phyloP scores from a whole-genome alignment of 805 yeast species.

The Metschnikowia borealis region DNA sequence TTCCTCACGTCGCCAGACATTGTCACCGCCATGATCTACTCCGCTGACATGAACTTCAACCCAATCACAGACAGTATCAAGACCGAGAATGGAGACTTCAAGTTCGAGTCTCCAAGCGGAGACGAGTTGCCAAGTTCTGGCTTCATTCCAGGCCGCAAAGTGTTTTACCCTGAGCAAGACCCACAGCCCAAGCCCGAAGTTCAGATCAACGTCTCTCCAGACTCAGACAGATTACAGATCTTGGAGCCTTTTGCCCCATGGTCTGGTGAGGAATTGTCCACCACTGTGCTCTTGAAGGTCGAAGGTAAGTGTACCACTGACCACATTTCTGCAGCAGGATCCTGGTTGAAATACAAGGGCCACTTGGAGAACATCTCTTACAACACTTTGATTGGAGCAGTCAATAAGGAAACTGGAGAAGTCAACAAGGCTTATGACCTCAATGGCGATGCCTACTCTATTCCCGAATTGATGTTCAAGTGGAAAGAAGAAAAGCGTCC shows the following conservation, averaged over 20 bases:
- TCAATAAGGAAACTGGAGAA: constrained; percentile 94
- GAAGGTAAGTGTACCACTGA: constrained; percentile 99
- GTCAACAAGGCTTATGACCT: constrained; percentile 87
- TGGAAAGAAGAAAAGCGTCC: constrained; percentile 85
- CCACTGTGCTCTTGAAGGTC: constrained; percentile 79
- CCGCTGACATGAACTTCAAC: constrained; percentile 89
- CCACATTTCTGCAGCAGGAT: constrained; percentile 98
- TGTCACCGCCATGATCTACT: constrained; percentile 94
- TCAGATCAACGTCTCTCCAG: constrained; percentile 69
- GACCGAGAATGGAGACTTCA: constrained; percentile 70
- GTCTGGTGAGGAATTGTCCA: constrained; percentile 77
- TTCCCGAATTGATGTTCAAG: constrained; percentile 95
- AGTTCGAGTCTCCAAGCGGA: constrained; percentile 76
- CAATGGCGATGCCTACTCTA: constrained; percentile 71
- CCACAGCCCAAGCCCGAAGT: constrained; percentile 63
- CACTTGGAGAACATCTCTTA: constrained; percentile 93
- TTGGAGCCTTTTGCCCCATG: constrained; percentile 85
- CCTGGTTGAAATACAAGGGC: constrained; percentile 97
- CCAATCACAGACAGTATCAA: constrained; percentile 84
- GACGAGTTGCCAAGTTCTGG: constrained; percentile 80
- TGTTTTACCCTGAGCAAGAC: constrained; percentile 69
- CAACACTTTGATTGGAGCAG: constrained; percentile 95
- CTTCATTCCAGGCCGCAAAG: constrained; percentile 68
- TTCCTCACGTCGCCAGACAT: constrained; percentile 98
- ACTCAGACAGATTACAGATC: constrained; percentile 87